Percentiles rank a stretch among this genome's conserved stretches.
phyloP scores from a whole-genome alignment of 495 filamentous ascomycete species.

The Aspergillus diversus region DNA sequence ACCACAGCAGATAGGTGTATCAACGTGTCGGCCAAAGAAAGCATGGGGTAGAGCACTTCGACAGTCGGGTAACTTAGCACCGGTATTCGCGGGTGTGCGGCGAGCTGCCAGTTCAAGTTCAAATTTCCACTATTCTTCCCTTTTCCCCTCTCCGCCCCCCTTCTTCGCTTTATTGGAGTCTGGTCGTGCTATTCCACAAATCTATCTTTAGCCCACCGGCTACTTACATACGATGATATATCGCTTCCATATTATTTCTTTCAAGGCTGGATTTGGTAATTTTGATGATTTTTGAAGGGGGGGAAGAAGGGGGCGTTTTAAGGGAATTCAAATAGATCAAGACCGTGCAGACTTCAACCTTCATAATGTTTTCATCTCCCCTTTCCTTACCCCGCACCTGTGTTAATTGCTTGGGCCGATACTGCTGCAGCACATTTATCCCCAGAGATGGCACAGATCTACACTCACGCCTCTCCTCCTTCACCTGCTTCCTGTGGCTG shows the following conservation, averaged over 20 bases:
- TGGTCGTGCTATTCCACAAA: slow-evolving; percentile 16
- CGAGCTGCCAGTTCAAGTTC: slow-evolving; percentile 30
- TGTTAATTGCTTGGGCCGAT: slow-evolving; percentile 14
- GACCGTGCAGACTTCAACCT: slow-evolving; percentile 19
- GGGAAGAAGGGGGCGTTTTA: slow-evolving; percentile 22
- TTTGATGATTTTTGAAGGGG: slow-evolving; percentile 22
- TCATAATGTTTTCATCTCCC: slow-evolving; percentile 22
- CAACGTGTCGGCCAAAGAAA: slow-evolving; percentile 19
- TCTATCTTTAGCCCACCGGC: slow-evolving; percentile 15
- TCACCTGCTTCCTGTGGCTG: slow-evolving; percentile 14
- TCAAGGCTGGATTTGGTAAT: slow-evolving; percentile 17
- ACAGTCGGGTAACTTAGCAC: slow-evolving; percentile 17
- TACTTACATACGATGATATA: slow-evolving; percentile 16
- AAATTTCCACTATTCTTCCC: slow-evolving; percentile 12
- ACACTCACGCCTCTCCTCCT: slow-evolving; percentile 7
- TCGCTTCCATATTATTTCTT: slow-evolving; percentile 13
- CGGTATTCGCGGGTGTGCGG: slow-evolving; percentile 25
- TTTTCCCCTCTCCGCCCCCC: slow-evolving; percentile 7
- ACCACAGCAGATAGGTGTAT: slow-evolving; percentile 36
- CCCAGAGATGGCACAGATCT: slow-evolving; percentile 5
- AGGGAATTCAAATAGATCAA: slow-evolving; percentile 28
- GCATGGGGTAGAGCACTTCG: slow-evolving; percentile 20
- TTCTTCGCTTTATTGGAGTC: slow-evolving; percentile 21
- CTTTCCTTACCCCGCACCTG: slow-evolving; percentile 18
- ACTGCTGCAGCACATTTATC: slow-evolving; percentile 11